A percentile compares a stretch with the other conserved stretches of the same genome.
Conservation (phyloP, 352 stramenopile species). For the Globisporangium megalacanthum region DNA sequence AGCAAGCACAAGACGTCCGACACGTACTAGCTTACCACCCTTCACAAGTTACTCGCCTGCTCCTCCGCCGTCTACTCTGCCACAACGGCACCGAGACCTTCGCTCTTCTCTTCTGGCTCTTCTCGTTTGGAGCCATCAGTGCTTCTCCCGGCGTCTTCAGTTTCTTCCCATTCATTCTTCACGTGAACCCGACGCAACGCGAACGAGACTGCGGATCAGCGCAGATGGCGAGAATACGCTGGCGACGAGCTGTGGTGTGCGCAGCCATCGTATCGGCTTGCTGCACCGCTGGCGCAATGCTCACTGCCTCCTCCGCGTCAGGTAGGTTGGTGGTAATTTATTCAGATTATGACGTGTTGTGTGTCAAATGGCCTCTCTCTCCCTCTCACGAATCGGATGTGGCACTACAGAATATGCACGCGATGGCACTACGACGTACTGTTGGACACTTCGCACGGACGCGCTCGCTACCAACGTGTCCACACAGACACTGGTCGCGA, state of each 20-base stretch:
- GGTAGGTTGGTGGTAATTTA: too few relatives aligned
- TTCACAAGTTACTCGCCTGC: neutral
- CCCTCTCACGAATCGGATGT: neutral
- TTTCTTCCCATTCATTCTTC: too few relatives aligned
- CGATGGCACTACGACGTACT: slow-evolving; percentile 32
- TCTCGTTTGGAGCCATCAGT: neutral
- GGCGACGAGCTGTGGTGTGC: too few relatives aligned
- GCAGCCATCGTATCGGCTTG: too few relatives aligned
- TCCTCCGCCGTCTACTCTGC: neutral
- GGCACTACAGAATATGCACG: neutral
- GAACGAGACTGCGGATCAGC: too few relatives aligned
- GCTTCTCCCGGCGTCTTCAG: neutral
- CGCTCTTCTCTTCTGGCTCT: neutral
- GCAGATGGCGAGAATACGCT: too few relatives aligned
- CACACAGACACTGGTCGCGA: slow-evolving; percentile 11
- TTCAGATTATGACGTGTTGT: too few relatives aligned
- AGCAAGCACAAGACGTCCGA: neutral
- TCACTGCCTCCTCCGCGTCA: too few relatives aligned
- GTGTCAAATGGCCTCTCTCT: neutral
- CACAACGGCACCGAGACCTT: neutral
- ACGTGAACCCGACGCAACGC: too few relatives aligned
- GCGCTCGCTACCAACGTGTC: slow-evolving; percentile 12
- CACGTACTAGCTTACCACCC: too few relatives aligned
- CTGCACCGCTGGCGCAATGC: too few relatives aligned
- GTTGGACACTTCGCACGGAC: slow-evolving; percentile 21